Evolutionary conservation across 2,329 filamentous ascomycete species (phyloP).

Genomic region (Emmonsiellopsis sp.): DNA sequence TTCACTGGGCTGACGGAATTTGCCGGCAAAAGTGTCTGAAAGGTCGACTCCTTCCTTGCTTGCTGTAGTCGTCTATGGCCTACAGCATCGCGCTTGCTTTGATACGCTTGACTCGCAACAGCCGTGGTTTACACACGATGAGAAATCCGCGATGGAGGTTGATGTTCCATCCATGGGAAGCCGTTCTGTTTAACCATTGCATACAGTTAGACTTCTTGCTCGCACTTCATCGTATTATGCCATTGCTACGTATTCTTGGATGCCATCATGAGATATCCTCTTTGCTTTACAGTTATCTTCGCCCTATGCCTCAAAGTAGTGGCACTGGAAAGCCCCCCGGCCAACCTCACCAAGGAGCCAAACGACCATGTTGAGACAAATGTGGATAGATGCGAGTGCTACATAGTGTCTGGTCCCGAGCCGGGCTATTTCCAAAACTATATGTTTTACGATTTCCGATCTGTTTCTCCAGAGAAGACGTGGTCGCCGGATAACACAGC

Average conservation of each 20-base stretch:
- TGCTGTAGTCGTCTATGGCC: no score
- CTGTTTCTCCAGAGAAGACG: slow-evolving; percentile 23
- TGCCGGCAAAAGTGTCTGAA: no score
- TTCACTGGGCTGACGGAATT: no score
- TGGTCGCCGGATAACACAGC: slow-evolving; percentile 32
- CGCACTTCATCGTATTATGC: neutral
- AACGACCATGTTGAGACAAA: neutral
- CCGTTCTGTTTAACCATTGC: neutral
- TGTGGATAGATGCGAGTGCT: slow-evolving; percentile 35
- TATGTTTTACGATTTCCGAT: slow-evolving; percentile 43
- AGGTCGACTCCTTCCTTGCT: no score
- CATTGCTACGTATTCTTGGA: neutral
- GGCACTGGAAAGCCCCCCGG: neutral
- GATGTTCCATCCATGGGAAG: neutral
- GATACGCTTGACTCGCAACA: no score
- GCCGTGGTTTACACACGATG: no score
- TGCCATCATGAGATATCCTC: neutral
- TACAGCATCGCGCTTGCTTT: no score
- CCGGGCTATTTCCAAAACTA: slow-evolving; percentile 42
- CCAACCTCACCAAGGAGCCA: neutral
- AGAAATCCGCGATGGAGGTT: no score
- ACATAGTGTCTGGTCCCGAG: slow-evolving; percentile 33
- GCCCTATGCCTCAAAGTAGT: neutral
- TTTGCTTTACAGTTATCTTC: neutral
- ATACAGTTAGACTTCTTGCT: neutral